Conservation (phyloP, 805 yeast genomes). For the Hanseniaspora taiwanica region DNA sequence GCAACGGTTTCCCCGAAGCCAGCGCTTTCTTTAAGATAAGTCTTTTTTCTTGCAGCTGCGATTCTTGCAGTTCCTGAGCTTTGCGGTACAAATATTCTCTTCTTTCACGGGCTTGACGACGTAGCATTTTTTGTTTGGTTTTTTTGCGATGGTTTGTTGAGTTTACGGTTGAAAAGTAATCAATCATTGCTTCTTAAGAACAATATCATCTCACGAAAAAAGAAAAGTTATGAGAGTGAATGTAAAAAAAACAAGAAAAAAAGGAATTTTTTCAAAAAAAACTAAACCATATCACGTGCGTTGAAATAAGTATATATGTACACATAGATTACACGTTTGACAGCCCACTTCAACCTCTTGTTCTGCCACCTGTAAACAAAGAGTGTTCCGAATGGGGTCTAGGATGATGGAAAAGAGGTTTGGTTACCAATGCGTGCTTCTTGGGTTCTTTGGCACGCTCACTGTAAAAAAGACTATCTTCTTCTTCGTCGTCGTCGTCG, state of each 20-base stretch:
- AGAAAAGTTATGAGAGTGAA: background rate
- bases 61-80: conserved; percentile 82
- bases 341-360: background rate
- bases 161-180: too few relatives aligned
- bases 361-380: background rate
- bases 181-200: too few relatives aligned
- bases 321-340: background rate
- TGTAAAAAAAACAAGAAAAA: background rate
- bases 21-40: conserved; percentile 76
- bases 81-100: conserved; percentile 85
- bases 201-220: background rate
- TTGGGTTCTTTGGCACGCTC: background rate
- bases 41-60: conserved; percentile 72
- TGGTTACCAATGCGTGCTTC: too few relatives aligned
- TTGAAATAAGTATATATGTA: background rate
- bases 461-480: conserved; percentile 4
- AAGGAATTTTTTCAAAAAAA: background rate
- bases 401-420: too few relatives aligned
- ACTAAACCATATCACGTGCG: background rate
- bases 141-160: background rate
- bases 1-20: conserved; percentile 81
- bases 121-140: conserved; percentile 33
- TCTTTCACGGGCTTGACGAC: conserved; percentile 94
- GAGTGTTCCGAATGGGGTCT: background rate
- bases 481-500: conserved; percentile 2